Percentiles rank a stretch among this genome's conserved stretches.
These are phyloP conservation scores for Fusarium penzigii DNA, from an alignment of 2,329 filamentous ascomycete genomes.

Conservation along the genomic window DNA sequence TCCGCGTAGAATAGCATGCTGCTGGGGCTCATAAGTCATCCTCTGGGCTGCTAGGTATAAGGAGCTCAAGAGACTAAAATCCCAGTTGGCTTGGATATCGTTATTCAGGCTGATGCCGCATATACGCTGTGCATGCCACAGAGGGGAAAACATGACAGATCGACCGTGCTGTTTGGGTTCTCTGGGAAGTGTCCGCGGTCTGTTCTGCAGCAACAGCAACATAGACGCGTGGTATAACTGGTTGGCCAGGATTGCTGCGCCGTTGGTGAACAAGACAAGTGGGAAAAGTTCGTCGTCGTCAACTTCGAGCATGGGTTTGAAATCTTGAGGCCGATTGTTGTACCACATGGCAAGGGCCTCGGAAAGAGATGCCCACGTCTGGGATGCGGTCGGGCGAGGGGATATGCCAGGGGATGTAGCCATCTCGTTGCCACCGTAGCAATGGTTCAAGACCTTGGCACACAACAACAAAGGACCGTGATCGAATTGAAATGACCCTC, in stretches of 20 bases:
- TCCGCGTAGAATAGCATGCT: slow-evolving; percentile 41
- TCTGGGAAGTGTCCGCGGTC: slow-evolving; percentile 44
- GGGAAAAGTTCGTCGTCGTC: slow-evolving; percentile 36
- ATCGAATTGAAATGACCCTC: slow-evolving; percentile 22
- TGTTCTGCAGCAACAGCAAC: slow-evolving; percentile 51
- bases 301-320: slow-evolving; percentile 37
- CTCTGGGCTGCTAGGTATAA: slow-evolving; percentile 45
- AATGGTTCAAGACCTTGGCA: slow-evolving; percentile 37
- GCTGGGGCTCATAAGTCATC: slow-evolving; percentile 52
- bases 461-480: slow-evolving; percentile 35
- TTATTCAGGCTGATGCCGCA: slow-evolving; percentile 53
- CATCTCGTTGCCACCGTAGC: slow-evolving; percentile 19
- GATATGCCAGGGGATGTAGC: slow-evolving; percentile 10
- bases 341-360: slow-evolving; percentile 38
- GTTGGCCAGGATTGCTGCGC: slow-evolving; percentile 49
- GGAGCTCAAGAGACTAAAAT: slow-evolving; percentile 48
- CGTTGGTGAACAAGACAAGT: slow-evolving; percentile 39
- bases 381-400: slow-evolving; percentile 19
- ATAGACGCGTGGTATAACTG: slow-evolving; percentile 59
- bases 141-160: slow-evolving; percentile 39
- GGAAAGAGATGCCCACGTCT: slow-evolving; percentile 33
- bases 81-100: slow-evolving; percentile 46
- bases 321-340: slow-evolving; percentile 31
- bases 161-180: slow-evolving; percentile 31
- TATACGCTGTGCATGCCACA: slow-evolving; percentile 51